Evolutionary conservation across 352 stramenopile species (phyloP), one percentile per base, ranked within the genome.

Genomic region (Elongisporangium undulatum): DNA sequence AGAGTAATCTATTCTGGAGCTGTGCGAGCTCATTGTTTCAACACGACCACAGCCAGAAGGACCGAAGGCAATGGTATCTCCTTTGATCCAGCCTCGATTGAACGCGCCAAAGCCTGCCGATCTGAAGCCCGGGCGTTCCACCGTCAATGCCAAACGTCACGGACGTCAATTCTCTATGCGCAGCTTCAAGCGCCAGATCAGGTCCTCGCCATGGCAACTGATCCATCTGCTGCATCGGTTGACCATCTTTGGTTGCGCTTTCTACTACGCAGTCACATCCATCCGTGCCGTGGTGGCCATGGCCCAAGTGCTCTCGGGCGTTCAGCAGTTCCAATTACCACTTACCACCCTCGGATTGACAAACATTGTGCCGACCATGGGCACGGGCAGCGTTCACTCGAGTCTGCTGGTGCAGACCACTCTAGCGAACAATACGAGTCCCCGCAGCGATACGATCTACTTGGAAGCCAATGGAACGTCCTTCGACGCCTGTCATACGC

Each of bases 381-480:
- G 34, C 34, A 17, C 12, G 2, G 4, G 10, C 34, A 45, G 34
- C 10, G 13, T 45, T 16, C 34, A 12, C 12, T 17, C 12, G 34
- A 77, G 69, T 21, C 64, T 55, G 10, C 39, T 84, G 7, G 51
- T 84, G 21, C 45, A 70, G 17, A 22, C 63, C 2, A 50, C 71
- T 4, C 51, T 75, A 12, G 45, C 49, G 17, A 61, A 64, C 15
- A 57, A 64, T 55, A 83, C 76, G 5, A 62, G 63, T 3, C 70
- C 64, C 2, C 66, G 66, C 7, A 62, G 56, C 10, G 62, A 67
- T 7, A 72, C 71, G 5, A n/a, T 86, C 2, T 86, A 57, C 45
- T 51, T 82, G 15, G 56, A 76, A 48, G 61, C 48, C 10, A 20
- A 58, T 1, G 67, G 51, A 0, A 55, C 50, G 3, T 82, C 63